Evolutionary conservation across 345 rosid genomes (phyloP), one percentile per base, ranked within the genome.

Genomic region (Corchorus capsularis): DNA sequence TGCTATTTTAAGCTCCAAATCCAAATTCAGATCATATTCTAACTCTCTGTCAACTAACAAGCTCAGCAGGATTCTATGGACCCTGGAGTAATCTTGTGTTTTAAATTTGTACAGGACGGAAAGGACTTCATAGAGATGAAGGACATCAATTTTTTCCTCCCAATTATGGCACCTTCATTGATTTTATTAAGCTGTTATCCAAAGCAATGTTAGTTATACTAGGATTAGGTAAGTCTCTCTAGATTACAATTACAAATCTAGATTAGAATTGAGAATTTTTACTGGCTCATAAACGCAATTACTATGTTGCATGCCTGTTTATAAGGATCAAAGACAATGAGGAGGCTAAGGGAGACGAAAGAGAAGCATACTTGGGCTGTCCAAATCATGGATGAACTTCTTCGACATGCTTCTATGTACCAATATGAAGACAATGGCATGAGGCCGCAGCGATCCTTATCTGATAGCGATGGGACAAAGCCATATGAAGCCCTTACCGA

Each of bases 311-410:
- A 2, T 74, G 39, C 2, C 4, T 74, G 19, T 35, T 75, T 54
- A 19, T 52, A 60, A 87, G 89, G 91, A 64, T 83, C 85, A 4
- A 13, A 34, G 37, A 59, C 74, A 3, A 73, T 89, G 69, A 74
- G n/a, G 55, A 84, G 80, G 72, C 43, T 84, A 8, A 43, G 46
- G 10, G 66, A 70, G 39, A 84, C 79, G 79, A 89, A 86, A 68
- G 60, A 79, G 73, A 86, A 82, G 55, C 83, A 87, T 70, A 79
- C 32, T 37, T 86, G 89, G 89, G 78, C 91, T 1, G 64, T 73
- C 37, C 89, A 85, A 74, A 17, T 87, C 41, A 59, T 89, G 89
- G 71, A 80, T n/a, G 73, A 86, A 47, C 82, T 89, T 45, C 70
- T 89, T 0, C 0, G n/a, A 2, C 57, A 46, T 14, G 63, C 74